A percentile compares a stretch with the other conserved stretches of the same genome.
Conservation (phyloP, 257 asterid genomes). For the Fraxinus pennsylvanica region DNA sequence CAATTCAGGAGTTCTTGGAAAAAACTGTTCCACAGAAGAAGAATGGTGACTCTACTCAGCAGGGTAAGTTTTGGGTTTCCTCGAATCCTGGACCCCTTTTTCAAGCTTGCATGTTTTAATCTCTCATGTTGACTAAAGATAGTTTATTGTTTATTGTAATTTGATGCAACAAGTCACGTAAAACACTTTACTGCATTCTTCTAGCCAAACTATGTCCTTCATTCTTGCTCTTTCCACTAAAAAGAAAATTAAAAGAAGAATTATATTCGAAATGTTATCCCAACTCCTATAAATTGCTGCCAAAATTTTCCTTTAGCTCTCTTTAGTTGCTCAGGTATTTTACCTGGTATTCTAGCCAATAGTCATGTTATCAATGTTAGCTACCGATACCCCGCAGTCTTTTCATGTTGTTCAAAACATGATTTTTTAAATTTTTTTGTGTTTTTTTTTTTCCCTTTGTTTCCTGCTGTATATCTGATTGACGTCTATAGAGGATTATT, state of each 20-base stretch:
- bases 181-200: not conserved
- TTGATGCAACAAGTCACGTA: slow-evolving; percentile 5
- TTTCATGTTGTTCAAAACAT: slow-evolving; percentile 1
- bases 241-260: not conserved
- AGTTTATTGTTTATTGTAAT: slow-evolving; percentile 17
- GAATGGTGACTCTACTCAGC: slow-evolving; percentile 40
- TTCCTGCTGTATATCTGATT: not conserved
- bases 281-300: not conserved
- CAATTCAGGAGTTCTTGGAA: slow-evolving; percentile 66
- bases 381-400: slow-evolving; percentile 1
- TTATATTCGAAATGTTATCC: slow-evolving; percentile 1
- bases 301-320: not conserved
- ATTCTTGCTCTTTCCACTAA: not conserved
- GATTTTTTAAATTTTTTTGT: not conserved
- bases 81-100: slow-evolving; percentile 6
- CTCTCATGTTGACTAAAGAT: not conserved
- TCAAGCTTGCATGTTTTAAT: slow-evolving; percentile 1
- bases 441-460: not conserved
- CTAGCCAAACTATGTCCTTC: not conserved
- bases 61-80: slow-evolving; percentile 42
- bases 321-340: not conserved
- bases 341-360: not conserved
- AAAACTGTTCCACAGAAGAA: slow-evolving; percentile 55
- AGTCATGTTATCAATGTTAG: not conserved
- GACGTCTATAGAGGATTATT: too few relatives aligned